Percentiles rank a stretch among this genome's conserved stretches.
Conservation (phyloP, 805 yeast genomes). For the Candida corydali region DNA sequence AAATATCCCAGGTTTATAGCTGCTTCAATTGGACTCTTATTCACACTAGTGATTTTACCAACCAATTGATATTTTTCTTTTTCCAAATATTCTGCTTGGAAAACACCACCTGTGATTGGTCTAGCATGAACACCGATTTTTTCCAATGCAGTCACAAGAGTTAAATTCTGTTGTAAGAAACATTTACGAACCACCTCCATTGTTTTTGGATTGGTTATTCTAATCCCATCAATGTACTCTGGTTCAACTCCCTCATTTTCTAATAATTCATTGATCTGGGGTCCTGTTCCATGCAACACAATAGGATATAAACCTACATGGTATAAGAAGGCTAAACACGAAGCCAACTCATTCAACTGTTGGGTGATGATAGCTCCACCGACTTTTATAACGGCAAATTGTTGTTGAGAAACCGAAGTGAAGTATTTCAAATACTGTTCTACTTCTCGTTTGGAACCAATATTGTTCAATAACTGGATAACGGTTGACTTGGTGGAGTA, state of each 20-base stretch:
- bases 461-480: slow-evolving; percentile 88
- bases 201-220: slow-evolving; percentile 91
- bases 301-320: slow-evolving; percentile 97
- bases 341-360: slow-evolving; percentile 87
- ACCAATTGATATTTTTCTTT: slow-evolving; percentile 88
- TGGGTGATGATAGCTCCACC: slow-evolving; percentile 99
- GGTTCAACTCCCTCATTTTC: slow-evolving; percentile 96
- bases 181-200: slow-evolving; percentile 96
- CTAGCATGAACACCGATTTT: slow-evolving; percentile 96
- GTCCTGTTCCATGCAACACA: slow-evolving; percentile 97
- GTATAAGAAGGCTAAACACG: slow-evolving; percentile 91
- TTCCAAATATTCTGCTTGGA: slow-evolving; percentile 88
- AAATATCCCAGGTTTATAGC: slow-evolving; percentile 94
- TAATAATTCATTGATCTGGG: slow-evolving; percentile 91
- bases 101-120: slow-evolving; percentile 97
- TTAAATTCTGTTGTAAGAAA: slow-evolving; percentile 91
- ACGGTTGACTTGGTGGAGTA: slow-evolving; percentile 88
- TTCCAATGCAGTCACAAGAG: slow-evolving; percentile 92
- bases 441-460: slow-evolving; percentile 96
- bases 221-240: slow-evolving; percentile 90
- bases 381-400: slow-evolving; percentile 96
- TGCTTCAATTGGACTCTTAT: slow-evolving; percentile 84
- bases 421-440: slow-evolving; percentile 96
- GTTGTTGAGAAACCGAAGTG: slow-evolving; percentile 94
- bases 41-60: slow-evolving; percentile 82